phyloP scores from a whole-genome alignment of 2,329 filamentous ascomycete genomes.

The Xylariales sp. region DNA sequence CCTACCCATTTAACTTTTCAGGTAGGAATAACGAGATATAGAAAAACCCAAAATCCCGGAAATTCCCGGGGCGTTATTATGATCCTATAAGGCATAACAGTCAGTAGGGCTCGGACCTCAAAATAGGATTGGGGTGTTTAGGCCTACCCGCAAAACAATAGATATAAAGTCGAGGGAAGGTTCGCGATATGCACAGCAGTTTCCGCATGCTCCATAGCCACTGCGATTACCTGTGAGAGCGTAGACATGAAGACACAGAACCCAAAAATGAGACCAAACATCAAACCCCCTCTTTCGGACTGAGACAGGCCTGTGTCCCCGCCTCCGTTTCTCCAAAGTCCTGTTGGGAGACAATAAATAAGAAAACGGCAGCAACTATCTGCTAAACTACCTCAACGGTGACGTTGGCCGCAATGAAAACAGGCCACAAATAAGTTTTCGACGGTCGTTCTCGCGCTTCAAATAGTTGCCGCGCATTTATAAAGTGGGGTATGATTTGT shows the following conservation, averaged over 20 bases:
- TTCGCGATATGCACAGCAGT: conserved; percentile 24
- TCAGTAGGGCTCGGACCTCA: too few species aligned
- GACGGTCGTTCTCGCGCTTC: conserved; percentile 84
- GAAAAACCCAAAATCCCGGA: too few species aligned
- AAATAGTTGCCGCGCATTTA: conserved; percentile 80
- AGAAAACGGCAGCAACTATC: background rate
- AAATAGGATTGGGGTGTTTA: too few species aligned
- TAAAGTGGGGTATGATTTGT: conserved; percentile 84
- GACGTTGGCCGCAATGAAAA: conserved; percentile 84
- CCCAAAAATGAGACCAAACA: too few species aligned
- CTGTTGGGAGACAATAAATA: conserved; percentile 33
- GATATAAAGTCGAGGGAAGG: conserved; percentile 19
- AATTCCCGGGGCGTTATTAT: too few species aligned
- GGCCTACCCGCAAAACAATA: conserved; percentile 36
- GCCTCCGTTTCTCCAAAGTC: conserved; percentile 12
- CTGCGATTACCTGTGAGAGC: conserved; percentile 24
- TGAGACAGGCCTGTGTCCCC: conserved; percentile 2
- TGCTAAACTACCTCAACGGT: conserved; percentile 74
- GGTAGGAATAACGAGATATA: too few species aligned
- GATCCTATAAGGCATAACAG: too few species aligned
- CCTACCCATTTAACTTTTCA: too few species aligned
- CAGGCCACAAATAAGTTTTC: conserved; percentile 84
- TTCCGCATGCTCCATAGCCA: conserved; percentile 16
- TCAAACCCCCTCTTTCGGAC: background rate
- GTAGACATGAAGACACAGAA: conserved; percentile 22